Evolutionary conservation across 306 rosid species (phyloP), one percentile per base, ranked within the genome.

Genomic region (Quercus rubra): DNA sequence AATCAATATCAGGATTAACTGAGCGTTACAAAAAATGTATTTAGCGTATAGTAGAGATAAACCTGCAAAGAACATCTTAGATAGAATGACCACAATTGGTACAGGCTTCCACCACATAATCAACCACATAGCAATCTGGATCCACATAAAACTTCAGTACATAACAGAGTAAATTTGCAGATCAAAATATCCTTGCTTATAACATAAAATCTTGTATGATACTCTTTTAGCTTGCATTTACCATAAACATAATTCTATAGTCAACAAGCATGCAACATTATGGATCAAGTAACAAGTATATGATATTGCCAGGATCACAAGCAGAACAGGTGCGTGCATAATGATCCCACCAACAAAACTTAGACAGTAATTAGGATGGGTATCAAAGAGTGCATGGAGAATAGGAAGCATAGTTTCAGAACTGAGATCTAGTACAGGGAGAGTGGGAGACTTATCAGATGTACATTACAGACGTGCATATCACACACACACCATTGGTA

Each of bases 21-120:
- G 17, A 56, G 51, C 27, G 61, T 52, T 14, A 38, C 2, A 73
- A 51, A 77, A 77, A 55, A 71, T 17, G 55, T 17, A 72, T 77
- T 7, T 11, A 55, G 73, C 43, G 49, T 58, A 55, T 57, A 70
- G 28, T 35, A 64, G 23, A 78, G 13, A 83, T 46, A 82, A 73
- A 93, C 97, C 91, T 83, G 99, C 99, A 87, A 96, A 93, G 91
- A 96, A 96, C 84, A 96, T 83, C 87, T 91, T 96, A 13, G 99
- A 90, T 62, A 96, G 77, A 79, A 89, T 68, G 75, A 74, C 81
- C 82, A 93, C 79, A 43, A 86, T 56, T 5, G 68, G 82, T 79
- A 88, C 25, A 25, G 99, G 99, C 85, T 90, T 91, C 99, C 98
- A 96, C 97, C 97, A 93, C 55, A 89, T 73, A 77, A 93, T 82